Evolutionary conservation across 1,284 basidiomycete genomes (phyloP).

Genomic region (Macrocystidia cucumis): DNA sequence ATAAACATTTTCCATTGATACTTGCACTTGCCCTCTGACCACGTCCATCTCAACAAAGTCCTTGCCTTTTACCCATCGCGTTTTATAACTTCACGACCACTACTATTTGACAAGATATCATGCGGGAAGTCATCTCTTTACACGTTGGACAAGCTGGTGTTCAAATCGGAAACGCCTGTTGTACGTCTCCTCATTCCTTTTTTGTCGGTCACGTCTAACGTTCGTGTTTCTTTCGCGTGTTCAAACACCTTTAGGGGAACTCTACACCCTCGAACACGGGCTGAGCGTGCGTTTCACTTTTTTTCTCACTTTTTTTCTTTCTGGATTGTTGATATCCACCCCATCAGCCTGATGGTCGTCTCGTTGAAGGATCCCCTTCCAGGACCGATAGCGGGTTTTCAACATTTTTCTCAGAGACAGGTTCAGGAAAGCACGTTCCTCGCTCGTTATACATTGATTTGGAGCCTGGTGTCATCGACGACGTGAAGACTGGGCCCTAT

Average conservation of each 20-base stretch:
- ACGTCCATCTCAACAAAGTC: constrained; percentile 11
- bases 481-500: constrained; percentile 93
- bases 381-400: constrained; percentile 88
- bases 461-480: constrained; percentile 94
- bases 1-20: too few species aligned
- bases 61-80: constrained; percentile 7
- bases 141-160: constrained; percentile 96
- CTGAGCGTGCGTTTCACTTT: constrained; percentile 64
- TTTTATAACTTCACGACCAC: too few species aligned
- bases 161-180: constrained; percentile 95
- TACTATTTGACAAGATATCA: too few species aligned
- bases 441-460: constrained; percentile 96
- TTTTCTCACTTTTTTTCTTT: constrained; percentile 5
- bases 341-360: constrained; percentile 84
- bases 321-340: constrained; percentile 7
- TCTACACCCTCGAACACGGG: constrained; percentile 96
- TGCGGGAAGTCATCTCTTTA: constrained; percentile 93
- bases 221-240: constrained; percentile 18
- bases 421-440: constrained; percentile 94
- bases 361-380: constrained; percentile 69
- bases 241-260: constrained; percentile 58
- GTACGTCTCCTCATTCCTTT: constrained; percentile 32
- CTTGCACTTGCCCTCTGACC: constrained; percentile 22
- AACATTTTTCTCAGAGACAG: constrained; percentile 92
- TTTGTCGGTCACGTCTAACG: constrained; percentile 12